Conservation (phyloP, 176 grass and related monocot genomes). For the Cenchrus purpureus region DNA sequence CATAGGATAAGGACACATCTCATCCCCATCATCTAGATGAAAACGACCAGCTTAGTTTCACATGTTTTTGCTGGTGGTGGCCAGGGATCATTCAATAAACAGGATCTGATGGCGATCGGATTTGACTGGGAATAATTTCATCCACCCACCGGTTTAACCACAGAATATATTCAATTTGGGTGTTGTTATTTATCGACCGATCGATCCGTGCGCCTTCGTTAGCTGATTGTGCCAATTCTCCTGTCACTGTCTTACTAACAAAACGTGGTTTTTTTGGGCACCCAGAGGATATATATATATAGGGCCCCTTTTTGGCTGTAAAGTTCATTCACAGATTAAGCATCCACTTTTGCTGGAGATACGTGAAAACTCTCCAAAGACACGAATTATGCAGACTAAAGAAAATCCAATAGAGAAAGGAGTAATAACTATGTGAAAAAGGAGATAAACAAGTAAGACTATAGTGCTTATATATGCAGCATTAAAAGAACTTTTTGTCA, state of each 20-base stretch:
- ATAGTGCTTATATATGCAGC: background rate
- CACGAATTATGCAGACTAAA: background rate
- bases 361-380: background rate
- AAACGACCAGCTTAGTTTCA: slow-evolving; percentile 49
- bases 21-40: slow-evolving; percentile 60
- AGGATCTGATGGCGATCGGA: slow-evolving; percentile 48
- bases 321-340: background rate
- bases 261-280: background rate
- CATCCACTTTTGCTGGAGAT: background rate
- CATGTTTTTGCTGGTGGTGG: slow-evolving; percentile 46
- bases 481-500: background rate
- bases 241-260: slow-evolving; percentile 30
- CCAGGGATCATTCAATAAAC: slow-evolving; percentile 38
- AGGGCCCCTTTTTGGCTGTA: background rate
- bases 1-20: slow-evolving; percentile 50
- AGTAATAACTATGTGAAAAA: background rate
- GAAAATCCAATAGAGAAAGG: background rate
- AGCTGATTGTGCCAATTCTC: background rate
- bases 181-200: background rate
- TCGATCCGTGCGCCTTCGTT: background rate
- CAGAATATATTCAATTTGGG: slow-evolving; percentile 1
- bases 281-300: background rate
- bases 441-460: background rate
- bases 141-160: slow-evolving; percentile 18
- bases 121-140: slow-evolving; percentile 64